phyloP scores from a whole-genome alignment of 2,329 filamentous ascomycete genomes.

The Colletotrichum lindemuthianum region DNA sequence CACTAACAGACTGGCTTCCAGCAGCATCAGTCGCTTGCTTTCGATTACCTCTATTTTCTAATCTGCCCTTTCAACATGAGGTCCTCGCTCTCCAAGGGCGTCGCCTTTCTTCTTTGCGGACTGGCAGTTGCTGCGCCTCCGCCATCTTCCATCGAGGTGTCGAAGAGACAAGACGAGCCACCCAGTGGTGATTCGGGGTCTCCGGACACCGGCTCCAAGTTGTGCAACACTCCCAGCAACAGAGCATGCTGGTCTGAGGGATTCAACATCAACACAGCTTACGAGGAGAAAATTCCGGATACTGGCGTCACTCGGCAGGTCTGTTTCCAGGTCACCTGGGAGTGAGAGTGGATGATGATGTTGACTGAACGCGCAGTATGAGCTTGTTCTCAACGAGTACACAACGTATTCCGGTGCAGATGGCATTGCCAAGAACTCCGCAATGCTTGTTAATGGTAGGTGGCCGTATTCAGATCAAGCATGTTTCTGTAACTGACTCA shows the following conservation, averaged over 20 bases:
- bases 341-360: background rate
- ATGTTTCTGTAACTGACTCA: background rate
- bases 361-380: conserved; percentile 28
- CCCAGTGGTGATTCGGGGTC: background rate
- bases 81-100: conserved; percentile 26
- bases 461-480: too few species aligned
- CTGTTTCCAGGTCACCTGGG: background rate
- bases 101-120: conserved; percentile 23
- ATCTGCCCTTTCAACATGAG: conserved; percentile 16
- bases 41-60: background rate
- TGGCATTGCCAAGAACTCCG: conserved; percentile 36
- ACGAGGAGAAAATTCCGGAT: conserved; percentile 46
- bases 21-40: background rate
- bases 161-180: conserved; percentile 16
- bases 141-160: background rate
- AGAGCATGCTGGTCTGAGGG: conserved; percentile 40
- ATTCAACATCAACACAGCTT: conserved; percentile 44
- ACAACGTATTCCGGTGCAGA: conserved; percentile 34
- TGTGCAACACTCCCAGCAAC: conserved; percentile 40
- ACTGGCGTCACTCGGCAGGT: conserved; percentile 38
- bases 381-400: conserved; percentile 34
- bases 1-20: too few species aligned
- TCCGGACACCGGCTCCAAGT: conserved; percentile 1
- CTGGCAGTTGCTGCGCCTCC: conserved; percentile 15
- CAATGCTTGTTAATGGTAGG: conserved; percentile 40